Base-by-base conservation (phyloP, 495 filamentous ascomycete genomes). In the Letharia lupina region DNA sequence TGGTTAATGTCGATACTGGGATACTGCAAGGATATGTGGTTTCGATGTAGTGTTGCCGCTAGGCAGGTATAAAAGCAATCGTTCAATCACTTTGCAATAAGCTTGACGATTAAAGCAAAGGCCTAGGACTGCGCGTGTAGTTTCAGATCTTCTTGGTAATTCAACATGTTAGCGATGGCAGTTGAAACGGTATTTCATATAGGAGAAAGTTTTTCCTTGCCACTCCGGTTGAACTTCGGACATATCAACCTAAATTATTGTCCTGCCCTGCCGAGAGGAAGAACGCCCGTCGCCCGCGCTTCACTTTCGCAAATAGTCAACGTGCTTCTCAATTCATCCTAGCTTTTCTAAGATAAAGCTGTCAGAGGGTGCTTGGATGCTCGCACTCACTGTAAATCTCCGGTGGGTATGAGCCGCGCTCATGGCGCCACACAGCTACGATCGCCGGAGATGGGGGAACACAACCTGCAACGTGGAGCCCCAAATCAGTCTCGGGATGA, bases 401-500 rank as follows among this genome's bases (percentile, higher is more conserved):
- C n/a, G 54, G 33, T 63, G 63, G 65, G 66, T 41, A 69, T 72
- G 70, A 63, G 69, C 58, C 59, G 65, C 12, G 54, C 65, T 58
- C 60, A 69, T 56, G 67, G 62, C 64, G 20, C 33, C 39, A 60
- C 59, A 64, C 47, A 58, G 50, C 35, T 62, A 62, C 65, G 60
- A 47, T 41, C 61, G 63, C 48, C 64, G n/a, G 23, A 68, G 60
- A 71, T 71, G 66, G 64, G 64, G n/a, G 28, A 65, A 47, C 60
- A 48, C 41, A 48, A 60, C 8, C 42, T 45, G 54, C 44, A 62
- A 61, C 52, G 62, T 44, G 42, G 76, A 18, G 65, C 70, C 5
- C 63, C 73, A 54, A 52, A 77, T 59, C 76, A 74, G 66, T 71
- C 76, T 41, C 73, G 74, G 41, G 75, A 78, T 45, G 41, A 57